Base-by-base conservation (phyloP, 768 basidiomycete genomes). In the Kwoniella sp. region DNA sequence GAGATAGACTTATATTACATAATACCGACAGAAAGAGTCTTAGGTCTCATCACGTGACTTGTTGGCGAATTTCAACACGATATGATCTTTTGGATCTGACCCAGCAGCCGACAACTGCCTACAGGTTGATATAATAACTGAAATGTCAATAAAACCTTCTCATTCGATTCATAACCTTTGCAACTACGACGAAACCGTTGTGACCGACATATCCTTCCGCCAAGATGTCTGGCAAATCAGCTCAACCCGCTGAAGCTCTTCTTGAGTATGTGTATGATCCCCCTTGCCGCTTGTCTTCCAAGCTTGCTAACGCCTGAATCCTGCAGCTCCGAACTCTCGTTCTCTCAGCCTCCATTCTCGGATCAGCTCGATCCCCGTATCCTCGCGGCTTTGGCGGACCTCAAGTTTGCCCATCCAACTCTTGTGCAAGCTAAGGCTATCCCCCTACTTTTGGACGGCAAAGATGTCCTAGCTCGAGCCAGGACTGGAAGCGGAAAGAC, bases 401-500 rank as follows among this genome's bases (percentile, higher is more conserved):
- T 89, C 75, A 88, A 89, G 47, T 97, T 97, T 80, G 87, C 91
- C 19, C 85, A 88, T 40, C 96, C 96, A 7, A 99, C 96, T 0
- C 85, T 91, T 29, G 89, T 99, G 19, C 96, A 99, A 79, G 85
- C 85, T 9, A 92, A 91, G 77, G 89, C 91, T 2, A 94, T 99
- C 52, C 94, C 95, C 1, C 84, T 95, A 19, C 92, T 94, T 1
- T 85, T 99, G 33, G 90, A 92, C 79, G 87, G 88, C 68, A 81
- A 81, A 33, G 96, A 99, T 79, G 90, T 99, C 58, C 86, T 99
- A 30, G 95, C 94, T 21, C 86, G 91, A 49, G 95, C 96, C 1
- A 86, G 91, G 30, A 99, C 96, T 2, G 96, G 96, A 19, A 93
- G 91, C 61, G 96, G 96, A 25, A 99, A 99, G 83, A 99, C 96